These are phyloP conservation scores for Fusarium mundagurra DNA, from an alignment of 2,329 filamentous ascomycete genomes.

Conservation along the genomic window DNA sequence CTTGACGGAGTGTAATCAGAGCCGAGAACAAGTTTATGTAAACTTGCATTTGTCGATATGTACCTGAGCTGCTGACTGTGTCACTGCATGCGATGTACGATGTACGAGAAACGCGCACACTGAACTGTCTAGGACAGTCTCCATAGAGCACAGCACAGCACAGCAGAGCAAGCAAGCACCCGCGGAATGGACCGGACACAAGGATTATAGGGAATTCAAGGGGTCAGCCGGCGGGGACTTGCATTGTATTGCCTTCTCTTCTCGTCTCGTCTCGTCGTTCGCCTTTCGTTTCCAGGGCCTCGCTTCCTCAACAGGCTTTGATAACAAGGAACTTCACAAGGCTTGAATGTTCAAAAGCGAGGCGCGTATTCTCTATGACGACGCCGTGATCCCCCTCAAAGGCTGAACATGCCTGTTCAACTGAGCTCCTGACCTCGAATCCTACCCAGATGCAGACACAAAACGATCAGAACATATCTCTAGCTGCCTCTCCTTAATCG, in stretches of 20 bases:
- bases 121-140: background rate
- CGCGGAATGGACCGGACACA: conserved; percentile 26
- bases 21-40: background rate
- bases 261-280: conserved; percentile 25
- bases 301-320: conserved; percentile 3
- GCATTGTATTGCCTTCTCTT: conserved; percentile 17
- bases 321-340: conserved; percentile 1
- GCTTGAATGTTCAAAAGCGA: background rate
- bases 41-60: conserved; percentile 17
- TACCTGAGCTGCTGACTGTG: conserved; percentile 24
- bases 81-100: conserved; percentile 29
- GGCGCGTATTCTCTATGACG: conserved; percentile 13
- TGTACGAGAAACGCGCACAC: conserved; percentile 29
- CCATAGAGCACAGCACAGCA: background rate
- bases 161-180: background rate
- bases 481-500: conserved; percentile 16
- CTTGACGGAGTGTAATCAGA: conserved; percentile 4
- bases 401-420: background rate
- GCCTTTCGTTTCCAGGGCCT: conserved; percentile 16
- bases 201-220: conserved; percentile 26
- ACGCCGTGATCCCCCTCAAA: background rate
- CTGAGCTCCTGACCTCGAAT: background rate
- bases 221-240: conserved; percentile 25
- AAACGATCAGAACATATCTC: conserved; percentile 14
- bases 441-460: background rate